Evolutionary conservation across 805 yeast genomes (phyloP), one percentile per base, ranked within the genome.

Genomic region (Ogataea polymorpha): DNA sequence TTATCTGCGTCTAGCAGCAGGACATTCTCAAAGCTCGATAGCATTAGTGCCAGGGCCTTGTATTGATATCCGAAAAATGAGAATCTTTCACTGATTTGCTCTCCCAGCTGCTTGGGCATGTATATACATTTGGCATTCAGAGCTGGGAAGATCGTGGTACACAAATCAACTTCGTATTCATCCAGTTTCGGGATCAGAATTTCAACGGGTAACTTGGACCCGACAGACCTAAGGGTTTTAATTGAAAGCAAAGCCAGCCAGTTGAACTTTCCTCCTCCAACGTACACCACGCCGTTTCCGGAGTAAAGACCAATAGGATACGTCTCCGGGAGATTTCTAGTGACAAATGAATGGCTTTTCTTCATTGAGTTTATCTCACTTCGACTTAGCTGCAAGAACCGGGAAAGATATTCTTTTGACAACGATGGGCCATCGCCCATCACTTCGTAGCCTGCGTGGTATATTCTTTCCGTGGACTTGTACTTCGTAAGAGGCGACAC

Each of bases 231-330:
- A 33, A 87, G 60, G 42, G 79, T 70, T 49, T 73, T 72, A 39
- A 86, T 71, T 1, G 87, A 77, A 13, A 83, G 65, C 31, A 83
- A 62, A 6, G 86, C 76, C 45, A 83, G 66, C 73, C 90, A 81
- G 49, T 81, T 79, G 63, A 78, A 85, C 50, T 72, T 75, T 1
- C 89, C 90, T 20, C 95, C 95, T 11, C 91, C 93, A 26, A 85
- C 89, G 48, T 71, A 79, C 1, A 80, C 86, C 14, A 79, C 74
- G 23, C 86, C 86, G 53, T 75, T 66, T 2, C 80, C 76, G 4
- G 59, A 55, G 53, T 75, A 78, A 9, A 77, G 50, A 1, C 65
- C 62, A 33, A 67, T 71, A 0, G 78, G 79, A 3, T 65, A 55
- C 36, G 63, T 60, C 3, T 66, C 65, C 2, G 82, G 85, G 59